Percentiles rank a stretch among this genome's conserved stretches.
These are phyloP conservation scores for Tricholoma flavovirens DNA, from an alignment of 768 basidiomycete species.

Conservation along the genomic window DNA sequence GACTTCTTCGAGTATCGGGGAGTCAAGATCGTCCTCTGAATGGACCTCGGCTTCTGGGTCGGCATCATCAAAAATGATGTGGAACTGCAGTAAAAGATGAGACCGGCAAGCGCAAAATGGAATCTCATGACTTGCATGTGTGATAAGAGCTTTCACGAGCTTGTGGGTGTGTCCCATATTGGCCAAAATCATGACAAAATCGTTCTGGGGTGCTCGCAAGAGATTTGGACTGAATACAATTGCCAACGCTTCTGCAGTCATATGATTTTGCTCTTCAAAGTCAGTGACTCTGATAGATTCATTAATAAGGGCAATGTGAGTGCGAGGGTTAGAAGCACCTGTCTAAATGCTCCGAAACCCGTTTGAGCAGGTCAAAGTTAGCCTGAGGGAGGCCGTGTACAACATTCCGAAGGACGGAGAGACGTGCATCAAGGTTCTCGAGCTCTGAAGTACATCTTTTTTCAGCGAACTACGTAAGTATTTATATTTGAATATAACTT, in stretches of 20 bases:
- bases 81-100: constrained; percentile 34
- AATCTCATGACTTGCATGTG: constrained; percentile 50
- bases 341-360: constrained; percentile 82
- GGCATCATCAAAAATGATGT: constrained; percentile 66
- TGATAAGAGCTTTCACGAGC: constrained; percentile 70
- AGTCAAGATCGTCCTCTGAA: constrained; percentile 60
- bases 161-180: constrained; percentile 78
- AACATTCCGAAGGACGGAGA: constrained; percentile 58
- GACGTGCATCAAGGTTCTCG: constrained; percentile 61
- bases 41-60: constrained; percentile 59
- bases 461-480: not conserved
- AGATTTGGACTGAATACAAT: constrained; percentile 85
- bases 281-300: constrained; percentile 61
- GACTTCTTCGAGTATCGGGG: constrained; percentile 63
- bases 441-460: constrained; percentile 38
- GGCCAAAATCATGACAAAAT: constrained; percentile 69
- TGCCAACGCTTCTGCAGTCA: constrained; percentile 80
- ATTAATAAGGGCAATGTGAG: not conserved
- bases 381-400: constrained; percentile 65
- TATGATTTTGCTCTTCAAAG: constrained; percentile 83
- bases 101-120: not conserved
- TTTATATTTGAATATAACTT: constrained; percentile 18
- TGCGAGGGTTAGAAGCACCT: constrained; percentile 33
- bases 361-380: constrained; percentile 74
- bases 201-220: constrained; percentile 70